phyloP scores from a whole-genome alignment of 2,329 filamentous ascomycete genomes.

The Arthrobotrys sinensis region DNA sequence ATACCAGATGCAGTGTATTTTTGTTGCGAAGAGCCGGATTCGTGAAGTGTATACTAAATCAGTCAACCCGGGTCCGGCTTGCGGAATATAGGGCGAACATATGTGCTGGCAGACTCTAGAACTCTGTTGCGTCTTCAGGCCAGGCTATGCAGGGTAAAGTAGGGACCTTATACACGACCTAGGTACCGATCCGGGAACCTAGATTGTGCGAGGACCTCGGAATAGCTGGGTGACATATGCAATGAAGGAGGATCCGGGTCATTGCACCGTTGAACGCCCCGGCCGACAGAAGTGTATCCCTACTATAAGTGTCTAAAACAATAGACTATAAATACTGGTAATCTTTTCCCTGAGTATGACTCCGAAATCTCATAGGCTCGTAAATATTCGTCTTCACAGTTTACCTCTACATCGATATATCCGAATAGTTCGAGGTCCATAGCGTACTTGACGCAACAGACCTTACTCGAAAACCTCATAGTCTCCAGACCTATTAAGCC shows the following conservation, averaged over 20 bases:
- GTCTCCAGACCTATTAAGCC: background rate
- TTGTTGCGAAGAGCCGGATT: background rate
- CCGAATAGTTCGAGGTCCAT: background rate
- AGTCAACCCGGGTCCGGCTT: background rate
- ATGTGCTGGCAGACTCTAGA: background rate
- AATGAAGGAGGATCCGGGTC: conserved; percentile 25
- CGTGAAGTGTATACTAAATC: background rate
- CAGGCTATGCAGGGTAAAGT: conserved; percentile 11
- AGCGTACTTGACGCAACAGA: background rate
- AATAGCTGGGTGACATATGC: conserved; percentile 19
- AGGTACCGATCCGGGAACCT: background rate
- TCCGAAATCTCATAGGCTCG: background rate
- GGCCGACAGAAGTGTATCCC: background rate
- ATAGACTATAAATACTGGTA: conserved; percentile 2
- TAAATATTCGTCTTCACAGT: background rate
- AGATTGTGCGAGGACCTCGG: background rate
- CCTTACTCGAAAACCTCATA: background rate
- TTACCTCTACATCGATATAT: background rate
- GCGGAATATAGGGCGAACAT: background rate
- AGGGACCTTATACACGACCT: background rate
- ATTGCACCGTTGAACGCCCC: background rate
- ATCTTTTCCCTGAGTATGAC: background rate
- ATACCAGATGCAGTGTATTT: background rate
- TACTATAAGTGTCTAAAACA: background rate
- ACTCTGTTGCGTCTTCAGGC: conserved; percentile 7